Base-by-base conservation (phyloP, 768 basidiomycete species). In the Podaxis mareebaensis region DNA sequence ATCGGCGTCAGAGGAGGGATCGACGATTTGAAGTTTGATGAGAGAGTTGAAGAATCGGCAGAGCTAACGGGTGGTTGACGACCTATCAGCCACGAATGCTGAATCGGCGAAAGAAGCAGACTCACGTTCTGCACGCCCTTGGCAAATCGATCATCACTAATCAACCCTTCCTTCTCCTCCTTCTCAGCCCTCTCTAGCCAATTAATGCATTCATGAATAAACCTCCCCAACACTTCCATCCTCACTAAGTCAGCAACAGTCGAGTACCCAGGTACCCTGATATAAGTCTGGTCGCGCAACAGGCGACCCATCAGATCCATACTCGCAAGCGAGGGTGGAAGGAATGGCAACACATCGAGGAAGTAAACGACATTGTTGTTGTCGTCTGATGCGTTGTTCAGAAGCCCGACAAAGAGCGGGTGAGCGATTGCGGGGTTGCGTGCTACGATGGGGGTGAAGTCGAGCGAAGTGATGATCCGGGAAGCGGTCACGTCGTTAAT, bases 21-120 rank as follows among this genome's bases (percentile, higher is more conserved):
- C 89, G 60, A 91, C 81, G 69, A 92, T 83, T 54, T 75, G 75
- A 7, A 85, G 78, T 70, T 88, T 89, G 76, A 92, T 82, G 53
- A 93, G 79, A 0, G 90, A 87, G 64, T 77, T 76, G 71, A 87
- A 93, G 73, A 93, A 93, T 11, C 91, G 87, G 73, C 89, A 92
- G 36, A 92, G 79, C 90, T 92, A 67, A 0, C 33, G 8, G 8
- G 30, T 7, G 8, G 10, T 33, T 33, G 30, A 10, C 30, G 33
- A 10, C 33, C 33, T 10, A 33, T 33, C 33, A 33, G 33, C 33
- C 8, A 33, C 8, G 2, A 10, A 10, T 33, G 33, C 33, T 33
- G 33, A 10, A 33, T 10, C 10, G 33, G 8, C 33, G 8, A 33
- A 33, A 28, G 15, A 24, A n/a, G 3, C 48, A 28, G 28, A 76